phyloP scores from a whole-genome alignment of 345 rosid species.

The Noccaea caerulescens region DNA sequence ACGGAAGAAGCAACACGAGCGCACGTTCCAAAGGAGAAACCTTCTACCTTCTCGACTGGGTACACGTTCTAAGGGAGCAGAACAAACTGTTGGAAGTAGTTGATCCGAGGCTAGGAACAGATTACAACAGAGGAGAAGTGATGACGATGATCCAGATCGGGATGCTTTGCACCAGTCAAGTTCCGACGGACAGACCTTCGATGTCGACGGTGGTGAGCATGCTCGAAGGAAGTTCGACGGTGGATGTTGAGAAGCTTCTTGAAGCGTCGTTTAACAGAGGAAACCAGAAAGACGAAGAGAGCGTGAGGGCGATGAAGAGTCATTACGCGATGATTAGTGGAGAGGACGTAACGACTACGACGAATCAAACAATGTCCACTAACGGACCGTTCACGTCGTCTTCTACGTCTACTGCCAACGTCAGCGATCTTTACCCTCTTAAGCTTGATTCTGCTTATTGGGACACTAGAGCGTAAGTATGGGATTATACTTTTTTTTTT shows the following conservation, averaged over 20 bases:
- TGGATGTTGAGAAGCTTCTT: constrained; percentile 43
- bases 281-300: constrained; percentile 23
- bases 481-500: background rate
- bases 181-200: constrained; percentile 50
- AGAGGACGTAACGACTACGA: constrained; percentile 21
- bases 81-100: constrained; percentile 49
- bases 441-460: constrained; percentile 40
- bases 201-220: constrained; percentile 66
- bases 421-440: constrained; percentile 46
- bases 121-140: constrained; percentile 53
- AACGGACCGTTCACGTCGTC: constrained; percentile 44
- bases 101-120: constrained; percentile 50
- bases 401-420: constrained; percentile 43
- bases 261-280: constrained; percentile 38
- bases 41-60: constrained; percentile 59
- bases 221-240: constrained; percentile 53
- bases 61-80: constrained; percentile 46
- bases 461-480: constrained; percentile 32
- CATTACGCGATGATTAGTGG: constrained; percentile 32
- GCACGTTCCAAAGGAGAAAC: constrained; percentile 38
- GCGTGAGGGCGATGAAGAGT: constrained; percentile 44
- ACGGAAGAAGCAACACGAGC: constrained; percentile 52
- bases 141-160: constrained; percentile 54
- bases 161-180: constrained; percentile 50
- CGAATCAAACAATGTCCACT: constrained; percentile 17